phyloP scores from a whole-genome alignment of 148 eudicot species.

The Cornus florida region DNA sequence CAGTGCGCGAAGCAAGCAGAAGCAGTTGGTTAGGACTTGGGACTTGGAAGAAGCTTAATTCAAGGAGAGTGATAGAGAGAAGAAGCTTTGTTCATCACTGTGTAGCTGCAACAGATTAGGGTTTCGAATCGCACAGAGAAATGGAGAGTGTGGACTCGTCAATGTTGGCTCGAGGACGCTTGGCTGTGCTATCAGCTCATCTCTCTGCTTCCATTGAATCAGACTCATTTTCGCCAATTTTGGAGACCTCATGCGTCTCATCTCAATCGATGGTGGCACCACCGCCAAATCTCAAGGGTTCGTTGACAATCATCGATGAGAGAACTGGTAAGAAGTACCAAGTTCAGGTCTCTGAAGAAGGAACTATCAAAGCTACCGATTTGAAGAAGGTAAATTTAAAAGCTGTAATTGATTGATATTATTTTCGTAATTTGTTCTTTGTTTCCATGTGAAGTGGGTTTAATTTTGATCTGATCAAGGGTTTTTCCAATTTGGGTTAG shows the following conservation, averaged over 20 bases:
- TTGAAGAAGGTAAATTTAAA: conserved; percentile 65
- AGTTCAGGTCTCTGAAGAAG: conserved; percentile 74
- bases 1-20: no score
- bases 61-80: no score
- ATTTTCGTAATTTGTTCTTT: background rate
- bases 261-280: conserved; percentile 50
- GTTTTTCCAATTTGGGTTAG: background rate
- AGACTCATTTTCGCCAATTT: conserved; percentile 22
- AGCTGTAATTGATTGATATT: background rate
- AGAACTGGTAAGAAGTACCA: conserved; percentile 78
- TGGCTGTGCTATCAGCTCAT: conserved; percentile 89
- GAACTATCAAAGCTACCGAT: conserved; percentile 80
- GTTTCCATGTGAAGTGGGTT: background rate
- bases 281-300: conserved; percentile 71
- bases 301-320: conserved; percentile 67
- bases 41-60: no score
- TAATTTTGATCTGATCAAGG: background rate
- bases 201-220: conserved; percentile 32
- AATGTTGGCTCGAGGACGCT: conserved; percentile 53
- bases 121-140: background rate
- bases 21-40: no score
- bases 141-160: conserved; percentile 50
- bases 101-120: background rate
- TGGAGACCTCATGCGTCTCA: conserved; percentile 51
- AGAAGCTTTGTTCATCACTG: background rate